Base-by-base conservation (phyloP, 202 grass and related monocot species). In the Zoysia matrella region DNA sequence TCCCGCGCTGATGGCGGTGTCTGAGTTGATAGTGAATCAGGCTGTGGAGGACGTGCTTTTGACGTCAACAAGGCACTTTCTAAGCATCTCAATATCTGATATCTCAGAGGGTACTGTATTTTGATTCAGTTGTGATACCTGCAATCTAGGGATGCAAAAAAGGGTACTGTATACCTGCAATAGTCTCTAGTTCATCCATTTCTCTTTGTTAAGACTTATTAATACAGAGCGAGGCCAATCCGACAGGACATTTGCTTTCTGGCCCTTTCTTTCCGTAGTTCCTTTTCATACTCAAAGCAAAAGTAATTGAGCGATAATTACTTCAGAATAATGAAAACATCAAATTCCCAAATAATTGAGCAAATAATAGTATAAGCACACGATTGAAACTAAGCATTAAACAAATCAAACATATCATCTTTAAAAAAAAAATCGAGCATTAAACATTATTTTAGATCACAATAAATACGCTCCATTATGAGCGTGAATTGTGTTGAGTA, bases 11-110 rank as follows among this genome's bases (percentile, higher is more conserved):
- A 44, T 53, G 43, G 40, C 45, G 14, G 48, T 82, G 39, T 70
- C 45, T 11, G 4, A 11, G 2, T 12, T 6, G 51, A 55, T 60
- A 58, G 47, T 62, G 47, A 60, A 40, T 51, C 13, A 7, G n/a
- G 22, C 22, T 30, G 22, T 30, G 60, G 70, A 51, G 22, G 22
- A 30, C 52, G 45, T 5, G 16, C 58, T 66, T 84, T 71, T 47
- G 56, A 75, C 60, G 77, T 43, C 15, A 82, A 63, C 10, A 56
- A 14, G 45, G 71, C 78, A 76, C 85, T 82, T 81, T 47, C 65
- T 42, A 54, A 51, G 71, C 83, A 76, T 9, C 3, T 54, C 52
- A 69, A 69, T 76, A 76, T 54, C 63, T 54, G 54, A 62, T 74
- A 81, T 30, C 22, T 69, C 47, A 7, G 16, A 69, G n/a, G 60